These are phyloP conservation scores for Epicoccum sorghinum DNA, from an alignment of 2,329 filamentous ascomycete species.

Conservation along the genomic window DNA sequence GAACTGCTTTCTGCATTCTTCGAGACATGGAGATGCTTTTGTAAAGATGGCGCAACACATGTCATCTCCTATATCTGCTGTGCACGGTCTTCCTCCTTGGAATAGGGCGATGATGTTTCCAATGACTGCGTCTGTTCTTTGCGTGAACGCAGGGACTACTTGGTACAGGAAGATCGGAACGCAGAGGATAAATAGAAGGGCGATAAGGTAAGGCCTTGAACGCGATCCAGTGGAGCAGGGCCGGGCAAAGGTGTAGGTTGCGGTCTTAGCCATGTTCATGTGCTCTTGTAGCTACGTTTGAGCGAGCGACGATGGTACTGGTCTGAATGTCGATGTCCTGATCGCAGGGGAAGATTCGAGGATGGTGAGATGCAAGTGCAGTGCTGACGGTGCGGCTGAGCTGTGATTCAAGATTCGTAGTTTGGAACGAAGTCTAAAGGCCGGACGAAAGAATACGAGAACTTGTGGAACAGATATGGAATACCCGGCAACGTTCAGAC, in stretches of 20 bases:
- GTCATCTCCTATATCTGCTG: slow-evolving; percentile 28
- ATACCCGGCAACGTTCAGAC: not conserved
- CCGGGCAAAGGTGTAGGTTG: not conserved
- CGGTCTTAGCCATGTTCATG: not conserved
- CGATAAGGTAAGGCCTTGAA: slow-evolving; percentile 11
- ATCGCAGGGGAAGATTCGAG: not conserved
- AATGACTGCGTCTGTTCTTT: slow-evolving; percentile 11
- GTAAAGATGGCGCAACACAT: slow-evolving; percentile 35
- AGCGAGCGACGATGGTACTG: not conserved
- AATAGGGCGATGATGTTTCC: slow-evolving; percentile 4
- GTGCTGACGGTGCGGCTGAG: slow-evolving; percentile 17
- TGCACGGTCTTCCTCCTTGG: slow-evolving; percentile 24
- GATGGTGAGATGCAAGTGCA: slow-evolving; percentile 5
- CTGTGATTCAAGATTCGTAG: not conserved
- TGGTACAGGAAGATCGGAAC: slow-evolving; percentile 28
- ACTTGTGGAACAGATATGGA: not conserved
- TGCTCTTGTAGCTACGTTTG: not conserved
- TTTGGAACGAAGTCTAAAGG: not conserved
- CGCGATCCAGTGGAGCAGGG: not conserved
- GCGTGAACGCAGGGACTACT: slow-evolving; percentile 22
- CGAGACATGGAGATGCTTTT: slow-evolving; percentile 34
- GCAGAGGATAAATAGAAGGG: slow-evolving; percentile 24
- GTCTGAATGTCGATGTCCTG: not conserved
- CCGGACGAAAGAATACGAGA: not conserved
- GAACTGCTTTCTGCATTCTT: slow-evolving; percentile 33